Base-by-base conservation (phyloP, 108 stramenopile species). In the Fragilariopsis cylindrus region DNA sequence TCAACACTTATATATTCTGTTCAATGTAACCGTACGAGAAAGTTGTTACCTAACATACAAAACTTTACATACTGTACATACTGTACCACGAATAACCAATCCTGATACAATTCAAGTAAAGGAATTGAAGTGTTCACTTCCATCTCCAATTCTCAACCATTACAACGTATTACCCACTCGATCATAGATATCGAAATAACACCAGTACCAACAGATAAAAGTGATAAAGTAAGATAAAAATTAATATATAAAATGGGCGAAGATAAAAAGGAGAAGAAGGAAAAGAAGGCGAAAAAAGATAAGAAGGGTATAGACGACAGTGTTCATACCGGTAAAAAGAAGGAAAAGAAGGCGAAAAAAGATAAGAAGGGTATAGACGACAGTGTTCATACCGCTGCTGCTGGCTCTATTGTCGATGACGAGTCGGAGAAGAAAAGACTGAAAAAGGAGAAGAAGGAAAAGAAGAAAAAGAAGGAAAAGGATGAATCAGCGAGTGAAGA, bases 321-420 rank as follows among this genome's bases (percentile, higher is more conserved):
- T 55, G 69, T 7, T 54, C 43, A 39, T 39, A 58, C 58, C 46
- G 60, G 70, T 46, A 44, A 62, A 4, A 47, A 78, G 48, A 57
- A 56, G 49, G 72, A 78, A 54, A 78, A 78, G 54, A 78, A 78
- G 71, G 49, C 71, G 50, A 78, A 78, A 56, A 78, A 71, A 60
- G 70, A 77, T 18, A 67, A 75, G 53, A 68, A 62, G 16, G 11
- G 12, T 12, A 18, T 57, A 16, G 45, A 58, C 15, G 39, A 45
- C 41, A 58, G 67, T 16, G 53, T 11, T 7, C n/a, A 11, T 55
- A 58, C 44, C 15, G 76, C 63, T 15, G 69, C 52, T 49, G 69
- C 71, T 18, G 64, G 30, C 30, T 30, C 30, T 30, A 30, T 30
- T 30, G 30, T 30, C 30, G 30, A 30, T 30, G 30, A 30, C 2